phyloP scores from a whole-genome alignment of 2,329 filamentous ascomycete genomes.

The Diaporthe australafricana region DNA sequence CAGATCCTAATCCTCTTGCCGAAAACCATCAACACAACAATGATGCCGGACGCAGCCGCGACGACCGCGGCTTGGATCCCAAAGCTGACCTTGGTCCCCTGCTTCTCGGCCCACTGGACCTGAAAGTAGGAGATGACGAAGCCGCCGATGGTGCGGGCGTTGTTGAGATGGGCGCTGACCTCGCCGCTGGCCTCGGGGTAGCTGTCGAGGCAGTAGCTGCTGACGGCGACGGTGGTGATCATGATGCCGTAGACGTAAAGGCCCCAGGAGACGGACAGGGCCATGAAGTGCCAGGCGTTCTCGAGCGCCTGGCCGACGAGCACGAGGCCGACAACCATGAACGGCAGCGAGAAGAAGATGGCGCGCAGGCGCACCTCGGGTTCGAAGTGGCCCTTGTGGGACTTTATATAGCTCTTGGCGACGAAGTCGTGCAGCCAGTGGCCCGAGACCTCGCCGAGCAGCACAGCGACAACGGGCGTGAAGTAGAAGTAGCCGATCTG shows the following conservation, averaged over 20 bases:
- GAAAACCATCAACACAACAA: constrained; percentile 44
- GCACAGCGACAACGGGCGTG: constrained; percentile 64
- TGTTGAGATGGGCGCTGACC: constrained; percentile 64
- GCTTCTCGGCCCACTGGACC: constrained; percentile 58
- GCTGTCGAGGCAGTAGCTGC: constrained; percentile 63
- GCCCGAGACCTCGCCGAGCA: constrained; percentile 64
- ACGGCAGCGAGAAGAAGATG: constrained; percentile 58
- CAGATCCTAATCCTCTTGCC: constrained; percentile 48
- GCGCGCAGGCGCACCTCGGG: constrained; percentile 66
- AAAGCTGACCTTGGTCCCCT: constrained; percentile 57
- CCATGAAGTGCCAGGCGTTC: constrained; percentile 63
- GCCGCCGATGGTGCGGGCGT: constrained; percentile 59
- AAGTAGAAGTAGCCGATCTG: constrained; percentile 70
- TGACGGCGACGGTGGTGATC: constrained; percentile 63
- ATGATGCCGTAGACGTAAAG: constrained; percentile 68
- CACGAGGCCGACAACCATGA: constrained; percentile 62
- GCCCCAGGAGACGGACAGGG: constrained; percentile 61
- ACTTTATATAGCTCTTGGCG: constrained; percentile 55
- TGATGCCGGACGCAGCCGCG: constrained; percentile 42
- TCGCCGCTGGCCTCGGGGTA: constrained; percentile 68
- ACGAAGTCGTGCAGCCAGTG: constrained; percentile 68
- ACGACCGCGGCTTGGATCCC: constrained; percentile 59
- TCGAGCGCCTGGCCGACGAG: constrained; percentile 65
- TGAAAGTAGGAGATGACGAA: constrained; percentile 66
- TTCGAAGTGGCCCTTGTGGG: constrained; percentile 64